Conservation (phyloP, 768 basidiomycete species). For the Cantharellus cinnabarinus region DNA sequence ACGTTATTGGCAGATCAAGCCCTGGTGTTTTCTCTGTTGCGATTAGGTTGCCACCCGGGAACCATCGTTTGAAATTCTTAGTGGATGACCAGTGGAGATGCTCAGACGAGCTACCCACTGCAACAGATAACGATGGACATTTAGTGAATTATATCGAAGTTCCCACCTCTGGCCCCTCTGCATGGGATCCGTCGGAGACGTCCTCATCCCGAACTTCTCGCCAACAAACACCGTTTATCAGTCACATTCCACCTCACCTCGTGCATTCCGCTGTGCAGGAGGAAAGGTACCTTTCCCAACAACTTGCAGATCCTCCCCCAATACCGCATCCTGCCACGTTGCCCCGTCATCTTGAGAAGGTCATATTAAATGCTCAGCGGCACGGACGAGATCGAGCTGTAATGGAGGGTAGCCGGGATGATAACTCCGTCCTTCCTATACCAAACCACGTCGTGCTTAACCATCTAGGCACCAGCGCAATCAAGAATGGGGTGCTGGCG, state of each 20-base stretch:
- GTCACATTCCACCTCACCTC: conserved; percentile 55
- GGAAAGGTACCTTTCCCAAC: conserved; percentile 39
- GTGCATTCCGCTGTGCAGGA: conserved; percentile 66
- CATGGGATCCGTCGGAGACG: conserved; percentile 3
- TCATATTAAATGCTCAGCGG: conserved; percentile 50
- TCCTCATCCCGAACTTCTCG: background rate
- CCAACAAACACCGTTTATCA: conserved; percentile 44
- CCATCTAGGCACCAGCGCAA: conserved; percentile 88
- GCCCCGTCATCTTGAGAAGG: conserved; percentile 81
- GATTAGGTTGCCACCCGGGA: conserved; percentile 11
- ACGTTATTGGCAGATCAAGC: background rate
- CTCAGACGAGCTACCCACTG: conserved; percentile 12
- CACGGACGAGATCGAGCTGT: conserved; percentile 14
- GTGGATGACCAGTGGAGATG: conserved; percentile 11
- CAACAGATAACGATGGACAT: conserved; percentile 12
- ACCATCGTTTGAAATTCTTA: conserved; percentile 12
- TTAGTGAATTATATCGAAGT: conserved; percentile 14
- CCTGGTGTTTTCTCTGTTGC: conserved; percentile 8
- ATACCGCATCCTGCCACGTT: conserved; percentile 77
- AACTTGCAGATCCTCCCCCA: conserved; percentile 32
- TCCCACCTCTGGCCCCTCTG: background rate
- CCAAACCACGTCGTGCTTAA: conserved; percentile 88
- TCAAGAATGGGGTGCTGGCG: conserved; percentile 79
- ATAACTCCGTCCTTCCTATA: conserved; percentile 76
- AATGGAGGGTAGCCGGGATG: conserved; percentile 29